Base-by-base conservation (phyloP, 768 basidiomycete species). In the Russula dissimulans region DNA sequence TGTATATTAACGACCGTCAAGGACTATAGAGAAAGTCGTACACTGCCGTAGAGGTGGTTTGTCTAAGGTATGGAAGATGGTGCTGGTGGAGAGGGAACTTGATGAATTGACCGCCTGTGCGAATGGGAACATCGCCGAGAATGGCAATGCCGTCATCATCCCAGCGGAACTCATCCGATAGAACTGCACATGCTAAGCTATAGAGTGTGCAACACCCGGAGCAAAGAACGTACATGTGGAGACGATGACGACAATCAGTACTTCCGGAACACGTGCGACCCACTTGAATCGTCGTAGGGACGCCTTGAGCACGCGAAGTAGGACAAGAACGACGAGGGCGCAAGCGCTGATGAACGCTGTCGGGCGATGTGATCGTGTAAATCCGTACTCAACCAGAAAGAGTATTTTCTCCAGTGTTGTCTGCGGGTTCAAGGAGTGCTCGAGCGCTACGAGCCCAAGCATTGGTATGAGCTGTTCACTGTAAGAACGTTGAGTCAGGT, bases 391-490 rank as follows among this genome's bases (percentile, higher is more conserved):
- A 22, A 87, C 39, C 17, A 97, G 72, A 73, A 97, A 97, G 8
- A 82, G 15, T 11, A 88, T 69, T 71, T 97, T 98, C 60, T 89
- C 84, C 22, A 89, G 65, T 0, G 91, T 85, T 3, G 84, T 79
- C 65, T 86, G 76, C 4, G 86, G 86, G 67, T 86, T 81, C 11
- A 81, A 53, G 17, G 69, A 45, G 56, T 78, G 79, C 62, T 82
- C 78, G 11, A 91, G 74, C 3, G 73, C 72, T 6, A 74, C 74
- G 29, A 97, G 78, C 29, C 94, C 94, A 49, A 97, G 80, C 88
- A 97, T 94, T 0, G 94, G 91, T 31, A 92, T 84, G 17, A 94
- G 75, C 69, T 94, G 89, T 71, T 89, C 87, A 45, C 89, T 91
- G 54, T 6, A 18, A 62, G 56, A 36, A 6, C 17, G n/a, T 26